phyloP scores from a whole-genome alignment of 345 rosid genomes.

The Salix koriyanagi region DNA sequence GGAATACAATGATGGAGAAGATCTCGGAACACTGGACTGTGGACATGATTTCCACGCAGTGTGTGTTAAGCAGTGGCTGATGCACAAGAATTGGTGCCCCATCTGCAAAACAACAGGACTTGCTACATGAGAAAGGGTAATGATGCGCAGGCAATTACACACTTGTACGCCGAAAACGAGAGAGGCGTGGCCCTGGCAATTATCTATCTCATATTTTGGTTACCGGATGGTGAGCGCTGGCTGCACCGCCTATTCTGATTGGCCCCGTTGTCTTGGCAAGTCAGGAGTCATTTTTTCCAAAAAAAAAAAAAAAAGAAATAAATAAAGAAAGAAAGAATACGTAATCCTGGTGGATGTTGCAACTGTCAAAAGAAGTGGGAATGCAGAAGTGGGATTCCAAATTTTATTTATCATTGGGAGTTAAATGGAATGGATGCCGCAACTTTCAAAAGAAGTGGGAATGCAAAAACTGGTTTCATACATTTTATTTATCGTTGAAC shows the following conservation, averaged over 20 bases:
- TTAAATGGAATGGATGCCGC: constrained; percentile 4
- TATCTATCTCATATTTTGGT: constrained; percentile 9
- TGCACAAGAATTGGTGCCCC: constrained; percentile 79
- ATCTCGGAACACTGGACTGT: constrained; percentile 66
- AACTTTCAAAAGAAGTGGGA: constrained; percentile 2
- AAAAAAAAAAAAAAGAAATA: neutral
- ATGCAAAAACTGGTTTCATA: constrained; percentile 15
- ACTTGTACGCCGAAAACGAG: neutral
- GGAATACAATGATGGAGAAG: constrained; percentile 60
- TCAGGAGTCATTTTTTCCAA: neutral
- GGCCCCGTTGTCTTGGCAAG: neutral
- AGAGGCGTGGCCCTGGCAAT: neutral
- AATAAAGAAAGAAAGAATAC: neutral
- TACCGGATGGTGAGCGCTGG: constrained; percentile 14
- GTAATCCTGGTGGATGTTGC: constrained; percentile 7
- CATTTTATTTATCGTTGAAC: constrained; percentile 13
- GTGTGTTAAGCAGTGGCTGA: constrained; percentile 79
- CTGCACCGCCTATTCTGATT: constrained; percentile 1
- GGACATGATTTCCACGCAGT: constrained; percentile 68
- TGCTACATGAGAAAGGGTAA: constrained; percentile 27
- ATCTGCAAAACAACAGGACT: constrained; percentile 77
- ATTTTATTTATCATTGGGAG: constrained; percentile 12
- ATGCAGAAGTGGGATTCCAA: constrained; percentile 15
- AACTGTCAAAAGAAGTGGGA: constrained; percentile 1
- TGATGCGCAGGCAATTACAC: neutral